phyloP scores from a whole-genome alignment of 2,329 filamentous ascomycete genomes.

The Fusarium tjaetaba region DNA sequence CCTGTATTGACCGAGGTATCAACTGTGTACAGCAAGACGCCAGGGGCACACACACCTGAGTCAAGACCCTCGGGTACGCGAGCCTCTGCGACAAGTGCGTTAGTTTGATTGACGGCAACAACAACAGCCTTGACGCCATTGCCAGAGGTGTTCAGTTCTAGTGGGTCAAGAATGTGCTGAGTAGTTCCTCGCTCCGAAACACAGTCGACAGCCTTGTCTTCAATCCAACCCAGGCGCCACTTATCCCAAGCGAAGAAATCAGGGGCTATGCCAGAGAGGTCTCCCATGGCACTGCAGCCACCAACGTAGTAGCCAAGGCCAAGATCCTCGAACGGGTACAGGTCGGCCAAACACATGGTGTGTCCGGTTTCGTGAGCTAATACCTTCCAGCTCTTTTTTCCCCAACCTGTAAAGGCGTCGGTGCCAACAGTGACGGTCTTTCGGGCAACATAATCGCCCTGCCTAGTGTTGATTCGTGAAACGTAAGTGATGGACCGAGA shows the following conservation, averaged over 20 bases:
- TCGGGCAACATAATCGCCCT: slow-evolving; percentile 16
- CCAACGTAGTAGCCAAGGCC: slow-evolving; percentile 47
- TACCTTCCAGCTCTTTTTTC: slow-evolving; percentile 39
- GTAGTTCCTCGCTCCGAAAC: slow-evolving; percentile 40
- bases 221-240: slow-evolving; percentile 52
- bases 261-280: slow-evolving; percentile 46
- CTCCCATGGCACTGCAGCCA: slow-evolving; percentile 52
- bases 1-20: slow-evolving; percentile 44
- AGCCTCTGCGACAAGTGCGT: slow-evolving; percentile 47
- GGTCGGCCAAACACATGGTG: slow-evolving; percentile 51
- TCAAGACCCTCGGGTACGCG: slow-evolving; percentile 43
- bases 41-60: slow-evolving; percentile 42
- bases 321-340: slow-evolving; percentile 45
- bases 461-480: neutral
- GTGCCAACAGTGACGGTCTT: slow-evolving; percentile 46
- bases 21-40: slow-evolving; percentile 50
- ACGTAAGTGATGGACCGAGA: slow-evolving; percentile 14
- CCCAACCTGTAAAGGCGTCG: slow-evolving; percentile 47
- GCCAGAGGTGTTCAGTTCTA: neutral
- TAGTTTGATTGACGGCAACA: slow-evolving; percentile 12
- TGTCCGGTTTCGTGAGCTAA: slow-evolving; percentile 53
- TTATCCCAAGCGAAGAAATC: slow-evolving; percentile 54
- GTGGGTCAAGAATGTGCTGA: slow-evolving; percentile 36
- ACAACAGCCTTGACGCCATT: slow-evolving; percentile 25
- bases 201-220: slow-evolving; percentile 48